Evolutionary conservation across 495 filamentous ascomycete genomes (phyloP).

Genomic region (Aspergillus diversus): DNA sequence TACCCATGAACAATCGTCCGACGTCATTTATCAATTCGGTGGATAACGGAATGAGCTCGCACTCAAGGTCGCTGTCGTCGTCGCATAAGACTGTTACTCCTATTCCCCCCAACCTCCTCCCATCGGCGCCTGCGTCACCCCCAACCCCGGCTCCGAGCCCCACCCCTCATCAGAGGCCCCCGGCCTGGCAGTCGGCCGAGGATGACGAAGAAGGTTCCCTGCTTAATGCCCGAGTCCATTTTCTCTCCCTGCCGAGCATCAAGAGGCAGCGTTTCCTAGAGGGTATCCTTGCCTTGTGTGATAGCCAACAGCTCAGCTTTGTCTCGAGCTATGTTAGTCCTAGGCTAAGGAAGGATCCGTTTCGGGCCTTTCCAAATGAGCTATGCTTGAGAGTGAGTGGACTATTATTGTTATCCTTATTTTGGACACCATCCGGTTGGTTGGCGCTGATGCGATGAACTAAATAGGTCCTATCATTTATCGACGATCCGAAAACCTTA

Average conservation of each 20-base stretch:
- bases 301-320: conserved; percentile 92
- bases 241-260: conserved; percentile 54
- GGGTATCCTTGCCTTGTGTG: conserved; percentile 87
- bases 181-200: conserved; percentile 60
- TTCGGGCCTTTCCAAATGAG: conserved; percentile 86
- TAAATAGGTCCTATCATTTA: conserved; percentile 80
- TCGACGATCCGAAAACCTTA: conserved; percentile 92
- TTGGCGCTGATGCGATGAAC: conserved; percentile 10
- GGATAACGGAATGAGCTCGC: conserved; percentile 37
- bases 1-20: conserved; percentile 36
- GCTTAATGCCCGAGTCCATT: conserved; percentile 57
- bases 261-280: conserved; percentile 70
- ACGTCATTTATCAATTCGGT: conserved; percentile 36
- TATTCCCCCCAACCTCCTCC: conserved; percentile 62
- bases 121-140: conserved; percentile 69
- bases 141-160: conserved; percentile 72
- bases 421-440: conserved; percentile 6
- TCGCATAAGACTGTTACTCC: conserved; percentile 53
- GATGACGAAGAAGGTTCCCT: conserved; percentile 61
- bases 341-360: conserved; percentile 92
- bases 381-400: conserved; percentile 78
- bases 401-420: background rate
- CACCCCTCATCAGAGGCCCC: conserved; percentile 61
- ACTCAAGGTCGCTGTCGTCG: conserved; percentile 55
- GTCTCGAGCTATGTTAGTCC: conserved; percentile 92